A percentile compares a stretch with the other conserved stretches of the same genome.
These are phyloP conservation scores for Nematocida ironsii DNA, from an alignment of 371 early-diverging fungal species.

Conservation along the genomic window DNA sequence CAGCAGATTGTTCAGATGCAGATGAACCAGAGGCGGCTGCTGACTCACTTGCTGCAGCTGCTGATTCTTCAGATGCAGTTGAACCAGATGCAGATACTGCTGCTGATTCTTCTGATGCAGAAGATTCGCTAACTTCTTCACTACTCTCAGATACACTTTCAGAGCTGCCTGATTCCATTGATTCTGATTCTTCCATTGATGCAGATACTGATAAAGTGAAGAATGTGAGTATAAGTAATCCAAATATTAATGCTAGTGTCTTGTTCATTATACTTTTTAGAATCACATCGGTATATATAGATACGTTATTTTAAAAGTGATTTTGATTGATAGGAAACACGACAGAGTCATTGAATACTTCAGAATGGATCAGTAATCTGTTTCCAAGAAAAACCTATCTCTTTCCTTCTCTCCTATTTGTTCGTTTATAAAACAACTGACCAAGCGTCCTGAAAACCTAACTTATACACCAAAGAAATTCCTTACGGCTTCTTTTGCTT, in stretches of 20 bases:
- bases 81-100: not conserved
- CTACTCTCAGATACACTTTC: not conserved
- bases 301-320: not conserved
- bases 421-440: constrained; percentile 6
- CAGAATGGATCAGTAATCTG: constrained; percentile 1
- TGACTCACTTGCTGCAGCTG: not conserved
- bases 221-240: constrained; percentile 29
- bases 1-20: not conserved
- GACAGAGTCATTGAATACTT: not conserved
- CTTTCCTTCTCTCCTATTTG: not conserved
- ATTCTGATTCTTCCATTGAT: not conserved
- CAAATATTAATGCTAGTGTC: constrained; percentile 39
- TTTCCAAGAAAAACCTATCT: constrained; percentile 7
- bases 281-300: constrained; percentile 11
- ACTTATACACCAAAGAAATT: constrained; percentile 9
- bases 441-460: not conserved
- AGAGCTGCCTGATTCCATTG: not conserved
- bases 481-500: constrained; percentile 26
- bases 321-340: not conserved
- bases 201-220: constrained; percentile 1
- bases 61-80: not conserved
- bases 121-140: not conserved
- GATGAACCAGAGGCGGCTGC: not conserved
- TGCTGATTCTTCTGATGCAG: not conserved
- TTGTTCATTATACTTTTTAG: constrained; percentile 24